These are phyloP conservation scores for Amorphotheca resinae DNA, from an alignment of 495 filamentous ascomycete species.

Conservation along the genomic window DNA sequence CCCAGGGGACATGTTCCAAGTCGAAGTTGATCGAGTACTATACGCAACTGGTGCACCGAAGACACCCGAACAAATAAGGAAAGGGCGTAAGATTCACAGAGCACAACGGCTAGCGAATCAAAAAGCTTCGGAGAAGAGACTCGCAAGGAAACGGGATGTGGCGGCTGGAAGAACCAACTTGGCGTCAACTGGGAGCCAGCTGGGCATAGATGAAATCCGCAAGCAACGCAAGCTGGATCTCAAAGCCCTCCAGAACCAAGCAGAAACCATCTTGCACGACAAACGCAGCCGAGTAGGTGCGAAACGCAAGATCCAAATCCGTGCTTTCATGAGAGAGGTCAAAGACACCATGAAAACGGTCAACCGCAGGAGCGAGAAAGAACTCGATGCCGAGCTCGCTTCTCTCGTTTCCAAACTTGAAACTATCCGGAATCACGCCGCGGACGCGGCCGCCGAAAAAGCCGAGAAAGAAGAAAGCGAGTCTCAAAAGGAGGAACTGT, in stretches of 20 bases:
- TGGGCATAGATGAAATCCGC: conserved; percentile 3
- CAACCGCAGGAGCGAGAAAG: conserved; percentile 26
- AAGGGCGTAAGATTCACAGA: conserved; percentile 2
- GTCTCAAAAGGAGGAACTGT: not conserved
- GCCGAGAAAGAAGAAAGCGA: not conserved
- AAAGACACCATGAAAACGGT: conserved; percentile 39
- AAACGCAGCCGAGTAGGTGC: conserved; percentile 34
- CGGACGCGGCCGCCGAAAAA: not conserved
- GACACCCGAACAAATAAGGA: conserved; percentile 17
- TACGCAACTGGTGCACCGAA: conserved; percentile 73
- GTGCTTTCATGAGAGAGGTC: conserved; percentile 44
- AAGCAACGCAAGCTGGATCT: conserved; percentile 26
- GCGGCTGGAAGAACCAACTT: conserved; percentile 4
- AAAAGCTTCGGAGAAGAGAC: conserved; percentile 18
- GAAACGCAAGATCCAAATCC: conserved; percentile 49
- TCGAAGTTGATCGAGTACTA: conserved; percentile 77
- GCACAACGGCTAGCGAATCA: not conserved
- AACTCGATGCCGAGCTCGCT: conserved; percentile 28
- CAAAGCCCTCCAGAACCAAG: conserved; percentile 38
- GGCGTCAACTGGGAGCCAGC: not conserved
- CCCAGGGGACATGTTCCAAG: conserved; percentile 95
- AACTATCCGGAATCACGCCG: not conserved
- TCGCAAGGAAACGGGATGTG: conserved; percentile 12
- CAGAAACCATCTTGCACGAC: conserved; percentile 36
- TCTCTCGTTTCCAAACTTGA: conserved; percentile 7